A percentile compares a stretch with the other conserved stretches of the same genome.
Conservation (phyloP, 345 rosid genomes). For the Pelargonium nanum region DNA sequence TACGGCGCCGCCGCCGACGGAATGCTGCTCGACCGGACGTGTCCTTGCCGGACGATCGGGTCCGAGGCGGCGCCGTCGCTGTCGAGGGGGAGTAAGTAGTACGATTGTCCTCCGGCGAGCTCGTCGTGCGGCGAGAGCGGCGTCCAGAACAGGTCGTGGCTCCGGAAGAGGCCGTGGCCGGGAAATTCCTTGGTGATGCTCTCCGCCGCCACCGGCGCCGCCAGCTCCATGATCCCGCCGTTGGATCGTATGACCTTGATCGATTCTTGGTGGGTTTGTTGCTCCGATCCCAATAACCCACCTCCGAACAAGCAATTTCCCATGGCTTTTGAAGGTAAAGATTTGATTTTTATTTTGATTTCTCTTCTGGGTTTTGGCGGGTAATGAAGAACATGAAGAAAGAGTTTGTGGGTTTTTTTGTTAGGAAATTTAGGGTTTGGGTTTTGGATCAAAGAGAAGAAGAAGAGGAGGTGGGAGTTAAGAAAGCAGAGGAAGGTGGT, state of each 20-base stretch:
- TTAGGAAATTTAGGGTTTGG: too few species aligned
- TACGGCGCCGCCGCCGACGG: slow-evolving; percentile 40
- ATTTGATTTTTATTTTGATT: too few species aligned
- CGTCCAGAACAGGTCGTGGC: slow-evolving; percentile 38
- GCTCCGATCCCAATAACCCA: too few species aligned
- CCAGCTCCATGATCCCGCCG: slow-evolving; percentile 58
- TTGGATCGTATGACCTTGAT: slow-evolving; percentile 43
- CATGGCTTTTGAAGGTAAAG: too few species aligned
- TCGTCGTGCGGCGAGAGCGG: slow-evolving; percentile 38
- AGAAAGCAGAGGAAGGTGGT: too few species aligned
- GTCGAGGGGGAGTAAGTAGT: slow-evolving; percentile 44
- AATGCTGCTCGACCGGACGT: slow-evolving; percentile 54
- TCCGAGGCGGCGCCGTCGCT: neutral
- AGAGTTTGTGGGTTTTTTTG: too few species aligned
- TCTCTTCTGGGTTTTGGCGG: too few species aligned
- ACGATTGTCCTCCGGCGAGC: slow-evolving; percentile 41
- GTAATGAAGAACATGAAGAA: too few species aligned
- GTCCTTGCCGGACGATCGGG: slow-evolving; percentile 38
- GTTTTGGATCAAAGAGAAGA: too few species aligned
- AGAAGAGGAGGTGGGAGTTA: too few species aligned
- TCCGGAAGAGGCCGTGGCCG: slow-evolving; percentile 46
- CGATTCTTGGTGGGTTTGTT: slow-evolving; percentile 12
- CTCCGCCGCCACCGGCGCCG: slow-evolving; percentile 46
- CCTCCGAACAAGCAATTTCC: too few species aligned
- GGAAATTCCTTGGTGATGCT: slow-evolving; percentile 45